Evolutionary conservation across 305 asterid genomes (phyloP), one percentile per base, ranked within the genome.

Genomic region (Rubia occidens): DNA sequence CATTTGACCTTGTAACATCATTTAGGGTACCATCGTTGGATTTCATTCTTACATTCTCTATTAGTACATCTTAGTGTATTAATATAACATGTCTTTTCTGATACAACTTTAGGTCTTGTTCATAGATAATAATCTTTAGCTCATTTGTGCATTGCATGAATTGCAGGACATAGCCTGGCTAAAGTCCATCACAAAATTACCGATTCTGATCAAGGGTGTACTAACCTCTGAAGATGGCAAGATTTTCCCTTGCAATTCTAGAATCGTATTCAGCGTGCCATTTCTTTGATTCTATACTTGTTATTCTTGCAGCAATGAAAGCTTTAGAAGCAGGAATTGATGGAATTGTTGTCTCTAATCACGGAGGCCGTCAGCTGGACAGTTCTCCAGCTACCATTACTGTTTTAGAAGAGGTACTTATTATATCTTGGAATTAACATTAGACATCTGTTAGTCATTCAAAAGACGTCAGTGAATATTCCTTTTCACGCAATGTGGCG

Each of bases 151-250:
- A 64, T 63, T 66, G 11, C 32, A 35, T 21, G 63, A 20, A 42
- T 77, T 71, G 77, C 85, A 87, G 95, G 95, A 85, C 75, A 84
- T 89, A 72, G 81, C 70, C 35, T 89, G 95, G 96, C 69, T 89
- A 72, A 83, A 78, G 72, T 81, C 95, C 75, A 71, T 85, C 74
- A 84, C 95, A 11, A 79, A 67, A 58, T 80, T 85, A 80, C 96
- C 96, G 10, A 78, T 89, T 73, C 73, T 89, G 66, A 71, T 89
- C 14, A 83, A 89, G 81, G 90, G 95, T 32, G 68, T 89, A 54
- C 88, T 89, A 64, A 87, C 91, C 10, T 21, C 71, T 44, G 96
- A 89, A 80, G 91, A 87, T 71, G 90, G 95, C 87, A 85, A 10
- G 60, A 1, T 20, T 45, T 21, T 51, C 2, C 17, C 64, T 39